Evolutionary conservation across 2,329 filamentous ascomycete genomes (phyloP).

Genomic region (Ophiocordyceps camponoti-rufipedis): DNA sequence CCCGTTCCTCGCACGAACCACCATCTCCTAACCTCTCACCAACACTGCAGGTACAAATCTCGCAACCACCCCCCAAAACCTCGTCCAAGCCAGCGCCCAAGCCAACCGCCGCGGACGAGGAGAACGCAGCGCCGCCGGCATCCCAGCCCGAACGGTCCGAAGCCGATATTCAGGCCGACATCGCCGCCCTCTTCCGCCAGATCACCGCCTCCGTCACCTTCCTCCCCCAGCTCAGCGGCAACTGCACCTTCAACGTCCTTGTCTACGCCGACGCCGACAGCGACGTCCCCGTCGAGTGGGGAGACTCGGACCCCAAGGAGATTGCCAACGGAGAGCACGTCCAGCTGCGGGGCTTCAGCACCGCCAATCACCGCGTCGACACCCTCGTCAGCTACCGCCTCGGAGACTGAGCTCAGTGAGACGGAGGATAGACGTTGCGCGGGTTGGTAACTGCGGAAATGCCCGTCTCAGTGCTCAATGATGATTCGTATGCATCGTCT

Average conservation of each 20-base stretch:
- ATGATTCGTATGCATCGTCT: not conserved
- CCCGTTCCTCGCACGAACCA: too few species aligned
- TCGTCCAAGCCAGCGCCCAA: conserved; percentile 24
- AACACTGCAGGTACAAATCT: conserved; percentile 9
- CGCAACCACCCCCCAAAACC: conserved; percentile 11
- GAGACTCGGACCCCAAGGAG: conserved; percentile 94
- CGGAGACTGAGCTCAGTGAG: conserved; percentile 14
- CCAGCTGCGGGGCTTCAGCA: conserved; percentile 89
- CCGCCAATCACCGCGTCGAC: conserved; percentile 82
- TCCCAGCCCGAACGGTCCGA: conserved; percentile 63
- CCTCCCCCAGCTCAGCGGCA: conserved; percentile 68
- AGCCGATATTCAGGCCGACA: conserved; percentile 83
- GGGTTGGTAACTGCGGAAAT: too few species aligned
- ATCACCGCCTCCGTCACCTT: conserved; percentile 97
- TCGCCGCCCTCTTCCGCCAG: conserved; percentile 91
- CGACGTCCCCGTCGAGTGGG: conserved; percentile 95
- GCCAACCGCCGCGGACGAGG: conserved; percentile 40
- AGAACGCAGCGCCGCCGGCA: conserved; percentile 35
- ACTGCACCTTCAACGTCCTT: conserved; percentile 96
- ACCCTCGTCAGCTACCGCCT: conserved; percentile 85
- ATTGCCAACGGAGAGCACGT: conserved; percentile 90
- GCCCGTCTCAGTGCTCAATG: not conserved
- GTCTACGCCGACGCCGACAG: conserved; percentile 95
- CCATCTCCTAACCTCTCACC: conserved; percentile 1
- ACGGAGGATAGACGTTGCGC: too few species aligned